Evolutionary conservation across 2,329 filamentous ascomycete genomes (phyloP), one percentile per base, ranked within the genome.

Genomic region (Ambrosiella xylebori): DNA sequence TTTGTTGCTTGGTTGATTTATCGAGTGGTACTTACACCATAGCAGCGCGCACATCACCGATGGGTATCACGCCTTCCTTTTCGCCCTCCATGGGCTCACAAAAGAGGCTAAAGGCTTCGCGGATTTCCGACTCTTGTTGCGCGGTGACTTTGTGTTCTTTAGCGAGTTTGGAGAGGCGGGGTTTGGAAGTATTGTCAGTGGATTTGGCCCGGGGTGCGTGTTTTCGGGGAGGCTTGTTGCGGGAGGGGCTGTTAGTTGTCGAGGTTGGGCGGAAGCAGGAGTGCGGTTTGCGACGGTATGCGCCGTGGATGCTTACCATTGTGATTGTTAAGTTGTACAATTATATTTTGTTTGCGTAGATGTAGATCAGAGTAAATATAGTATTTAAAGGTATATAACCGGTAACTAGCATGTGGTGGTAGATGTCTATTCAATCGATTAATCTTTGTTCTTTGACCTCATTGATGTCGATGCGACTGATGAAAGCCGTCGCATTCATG

Each of bases 81-180:
- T 90, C 84, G 56, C 84, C 80, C 17, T 82, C 76, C 69, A 80
- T 80, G 40, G 83, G 80, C 63, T 85, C 77, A 1, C 82, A 74
- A 68, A 97, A 98, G 7, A 97, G 77, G 19, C 79, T 76, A 69
- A 93, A 97, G 12, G 90, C 90, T 70, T 96, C 90, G 65, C 81
- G 83, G 67, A 98, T 95, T 71, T 96, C 89, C 64, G 79, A 78
- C 71, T 97, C 91, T 71, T 96, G 85, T 63, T 85, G 81, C 45
- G 83, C 85, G 12, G 81, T 84, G 66, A 97, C 81, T 69, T 89
- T 84, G 76, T 96, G 83, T 67, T 95, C 88, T 71, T 90, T 91
- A 37, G 91, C 91, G 65, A 96, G 86, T 69, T 89, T 94, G 60
- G 90, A 95, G 66, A 81, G 82, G 62, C 86, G 85, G 58, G 74